Conservation (phyloP, 768 basidiomycete species). For the Russula sp. region DNA sequence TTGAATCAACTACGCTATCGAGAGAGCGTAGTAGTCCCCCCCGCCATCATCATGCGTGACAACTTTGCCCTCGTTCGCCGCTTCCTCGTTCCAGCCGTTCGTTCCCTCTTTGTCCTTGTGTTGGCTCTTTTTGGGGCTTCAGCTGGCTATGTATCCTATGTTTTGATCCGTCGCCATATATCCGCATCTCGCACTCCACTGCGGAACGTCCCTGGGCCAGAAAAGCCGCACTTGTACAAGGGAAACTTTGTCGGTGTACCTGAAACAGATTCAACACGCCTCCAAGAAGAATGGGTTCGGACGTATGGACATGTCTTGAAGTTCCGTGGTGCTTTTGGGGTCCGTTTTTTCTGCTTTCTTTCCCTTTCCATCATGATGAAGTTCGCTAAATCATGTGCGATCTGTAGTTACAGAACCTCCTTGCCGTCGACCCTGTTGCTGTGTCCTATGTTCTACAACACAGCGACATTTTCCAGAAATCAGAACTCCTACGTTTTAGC, state of each 20-base stretch:
- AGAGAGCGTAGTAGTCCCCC: no score
- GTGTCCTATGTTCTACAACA: slow-evolving; percentile 30
- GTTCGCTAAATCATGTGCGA: neutral
- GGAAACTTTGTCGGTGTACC: slow-evolving; percentile 2
- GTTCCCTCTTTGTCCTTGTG: neutral
- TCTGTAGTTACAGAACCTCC: slow-evolving; percentile 23
- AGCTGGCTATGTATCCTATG: neutral
- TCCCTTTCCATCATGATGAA: no score
- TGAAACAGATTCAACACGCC: slow-evolving; percentile 3
- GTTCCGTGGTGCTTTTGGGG: slow-evolving; percentile 1
- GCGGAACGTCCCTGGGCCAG: slow-evolving; percentile 5
- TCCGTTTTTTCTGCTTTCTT: neutral
- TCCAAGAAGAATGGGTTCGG: slow-evolving; percentile 17
- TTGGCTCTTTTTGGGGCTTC: neutral
- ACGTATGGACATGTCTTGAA: slow-evolving; percentile 12
- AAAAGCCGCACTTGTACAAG: neutral
- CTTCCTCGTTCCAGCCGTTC: neutral
- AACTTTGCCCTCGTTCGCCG: neutral
- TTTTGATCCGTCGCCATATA: neutral
- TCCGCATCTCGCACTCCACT: neutral
- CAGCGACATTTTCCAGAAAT: slow-evolving; percentile 29
- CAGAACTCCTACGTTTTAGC: slow-evolving; percentile 20
- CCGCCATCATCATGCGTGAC: neutral
- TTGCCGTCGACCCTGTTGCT: slow-evolving; percentile 32
- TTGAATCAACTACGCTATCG: no score